These are phyloP conservation scores for Trametes gibbosa DNA, from an alignment of 768 basidiomycete species.

Conservation along the genomic window DNA sequence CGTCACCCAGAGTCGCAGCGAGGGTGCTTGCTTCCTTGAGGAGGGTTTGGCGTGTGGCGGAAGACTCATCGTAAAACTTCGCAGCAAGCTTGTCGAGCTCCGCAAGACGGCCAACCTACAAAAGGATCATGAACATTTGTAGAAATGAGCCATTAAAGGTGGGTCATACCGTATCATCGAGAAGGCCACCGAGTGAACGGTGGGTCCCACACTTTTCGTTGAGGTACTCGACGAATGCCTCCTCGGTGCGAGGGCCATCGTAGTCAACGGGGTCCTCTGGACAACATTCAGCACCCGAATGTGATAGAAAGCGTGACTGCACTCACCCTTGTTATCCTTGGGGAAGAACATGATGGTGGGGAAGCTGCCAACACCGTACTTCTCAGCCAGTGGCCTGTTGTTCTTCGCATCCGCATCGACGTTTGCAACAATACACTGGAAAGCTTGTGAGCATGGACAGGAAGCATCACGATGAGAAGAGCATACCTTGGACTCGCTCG, in stretches of 20 bases:
- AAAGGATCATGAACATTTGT: neutral
- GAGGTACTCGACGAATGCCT: conserved; percentile 73
- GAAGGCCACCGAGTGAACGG: conserved; percentile 77
- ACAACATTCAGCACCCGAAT: neutral
- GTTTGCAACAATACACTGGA: conserved; percentile 85
- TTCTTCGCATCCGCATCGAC: conserved; percentile 83
- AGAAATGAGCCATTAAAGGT: too few relatives aligned
- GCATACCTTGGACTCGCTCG: conserved; percentile 68
- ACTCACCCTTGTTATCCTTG: conserved; percentile 50
- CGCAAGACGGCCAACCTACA: conserved; percentile 76
- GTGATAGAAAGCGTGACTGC: neutral
- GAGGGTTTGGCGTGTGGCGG: conserved; percentile 56
- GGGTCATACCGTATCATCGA: conserved; percentile 61
- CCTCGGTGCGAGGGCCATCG: conserved; percentile 66
- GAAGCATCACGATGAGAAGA: neutral
- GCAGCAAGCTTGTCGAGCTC: conserved; percentile 77
- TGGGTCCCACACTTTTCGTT: conserved; percentile 87
- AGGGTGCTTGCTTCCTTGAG: conserved; percentile 61
- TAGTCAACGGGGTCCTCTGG: conserved; percentile 57
- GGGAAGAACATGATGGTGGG: conserved; percentile 97
- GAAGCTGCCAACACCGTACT: conserved; percentile 77
- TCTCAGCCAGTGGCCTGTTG: conserved; percentile 67
- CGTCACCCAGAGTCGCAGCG: conserved; percentile 46
- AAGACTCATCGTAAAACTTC: conserved; percentile 65
- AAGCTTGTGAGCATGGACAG: neutral